Evolutionary conservation across 202 grass and related monocot species (phyloP).

Genomic region (Dendrocalamus latiflorus): DNA sequence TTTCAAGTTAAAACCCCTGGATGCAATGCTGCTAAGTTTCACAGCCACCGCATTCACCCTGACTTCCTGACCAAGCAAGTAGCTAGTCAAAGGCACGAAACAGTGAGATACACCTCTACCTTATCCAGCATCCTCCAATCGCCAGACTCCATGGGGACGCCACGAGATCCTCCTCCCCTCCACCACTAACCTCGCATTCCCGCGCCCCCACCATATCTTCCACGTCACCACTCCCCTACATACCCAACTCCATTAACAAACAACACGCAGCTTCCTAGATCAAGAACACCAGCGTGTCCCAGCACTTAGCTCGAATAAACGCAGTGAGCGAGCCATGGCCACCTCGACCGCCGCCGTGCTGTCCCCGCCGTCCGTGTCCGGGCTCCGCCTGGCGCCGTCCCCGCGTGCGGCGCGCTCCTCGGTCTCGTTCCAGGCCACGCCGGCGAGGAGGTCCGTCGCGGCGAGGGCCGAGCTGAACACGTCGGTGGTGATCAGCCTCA

Average conservation of each 20-base stretch:
- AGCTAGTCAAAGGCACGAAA: not conserved
- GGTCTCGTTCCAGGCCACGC: conserved; percentile 22
- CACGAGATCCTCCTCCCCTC: conserved; percentile 23
- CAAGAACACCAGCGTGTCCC: not conserved
- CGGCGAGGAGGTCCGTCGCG: conserved; percentile 41
- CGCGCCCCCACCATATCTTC: conserved; percentile 40
- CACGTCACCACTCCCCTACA: conserved; percentile 40
- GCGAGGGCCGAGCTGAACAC: conserved; percentile 63
- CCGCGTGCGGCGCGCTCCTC: not conserved
- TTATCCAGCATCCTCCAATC: conserved; percentile 59
- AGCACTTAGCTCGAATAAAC: not conserved
- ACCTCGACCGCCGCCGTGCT: conserved; percentile 49
- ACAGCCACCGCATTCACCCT: not conserved
- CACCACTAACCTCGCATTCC: conserved; percentile 43
- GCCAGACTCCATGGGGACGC: conserved; percentile 30
- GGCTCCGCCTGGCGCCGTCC: conserved; percentile 58
- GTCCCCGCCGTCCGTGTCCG: conserved; percentile 49
- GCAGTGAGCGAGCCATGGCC: conserved; percentile 28
- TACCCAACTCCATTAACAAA: conserved; percentile 23
- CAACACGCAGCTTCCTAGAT: not conserved
- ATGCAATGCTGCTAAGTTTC: not conserved
- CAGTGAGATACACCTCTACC: conserved; percentile 3
- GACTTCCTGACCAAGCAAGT: not conserved
- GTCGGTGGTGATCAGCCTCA: conserved; percentile 91
- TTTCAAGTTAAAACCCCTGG: not conserved